These are phyloP conservation scores for Gastrodia elata DNA, from an alignment of 106 monocot species.

Conservation along the genomic window DNA sequence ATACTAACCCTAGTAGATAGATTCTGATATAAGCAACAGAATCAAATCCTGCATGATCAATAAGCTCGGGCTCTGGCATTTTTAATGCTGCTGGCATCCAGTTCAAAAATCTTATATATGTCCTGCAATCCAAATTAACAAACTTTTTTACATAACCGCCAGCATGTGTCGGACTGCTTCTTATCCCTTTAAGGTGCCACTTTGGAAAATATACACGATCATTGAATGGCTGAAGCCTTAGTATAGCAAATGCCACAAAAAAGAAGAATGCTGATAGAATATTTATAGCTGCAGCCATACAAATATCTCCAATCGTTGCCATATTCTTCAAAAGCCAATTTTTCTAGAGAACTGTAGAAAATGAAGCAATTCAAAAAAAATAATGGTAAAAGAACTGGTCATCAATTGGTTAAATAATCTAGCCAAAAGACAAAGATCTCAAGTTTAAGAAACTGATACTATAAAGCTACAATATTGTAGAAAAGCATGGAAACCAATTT, in stretches of 20 bases:
- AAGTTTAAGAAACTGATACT: neutral
- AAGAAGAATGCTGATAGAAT: conserved; percentile 66
- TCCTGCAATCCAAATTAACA: conserved; percentile 49
- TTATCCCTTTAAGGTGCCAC: conserved; percentile 83
- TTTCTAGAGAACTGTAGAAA: neutral
- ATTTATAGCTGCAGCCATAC: conserved; percentile 65
- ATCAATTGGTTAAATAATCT: neutral
- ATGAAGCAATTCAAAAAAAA: neutral
- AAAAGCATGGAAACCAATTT: neutral
- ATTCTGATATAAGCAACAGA: conserved; percentile 78
- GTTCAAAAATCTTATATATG: conserved; percentile 70
- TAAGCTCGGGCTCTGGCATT: conserved; percentile 88
- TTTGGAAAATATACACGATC: conserved; percentile 95
- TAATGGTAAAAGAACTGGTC: neutral
- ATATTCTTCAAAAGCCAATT: conserved; percentile 19
- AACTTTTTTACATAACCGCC: conserved; percentile 49
- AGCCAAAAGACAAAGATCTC: neutral
- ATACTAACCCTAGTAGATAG: conserved; percentile 75
- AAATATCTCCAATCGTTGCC: conserved; percentile 73
- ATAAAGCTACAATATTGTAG: neutral
- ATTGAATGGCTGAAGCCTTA: conserved; percentile 88
- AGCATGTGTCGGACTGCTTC: conserved; percentile 54
- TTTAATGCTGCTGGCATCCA: conserved; percentile 92
- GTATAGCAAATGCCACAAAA: conserved; percentile 64
- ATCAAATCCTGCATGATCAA: conserved; percentile 87